phyloP scores from a whole-genome alignment of 73 alveolate genomes.

The Paramecium tetraurelia region DNA sequence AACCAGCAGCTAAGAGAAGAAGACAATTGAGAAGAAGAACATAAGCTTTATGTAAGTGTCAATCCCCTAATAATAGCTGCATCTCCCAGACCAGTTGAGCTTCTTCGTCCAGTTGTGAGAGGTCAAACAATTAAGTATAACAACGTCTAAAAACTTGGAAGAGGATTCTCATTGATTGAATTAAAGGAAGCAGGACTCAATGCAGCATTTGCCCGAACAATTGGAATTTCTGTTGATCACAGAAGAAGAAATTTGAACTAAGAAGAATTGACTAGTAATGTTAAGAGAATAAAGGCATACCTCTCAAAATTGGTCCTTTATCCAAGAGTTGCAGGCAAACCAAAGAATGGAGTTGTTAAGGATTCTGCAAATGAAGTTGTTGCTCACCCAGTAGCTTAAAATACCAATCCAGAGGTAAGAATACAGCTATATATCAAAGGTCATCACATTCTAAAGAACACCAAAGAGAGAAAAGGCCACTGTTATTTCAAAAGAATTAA shows the following conservation, averaged over 20 bases:
- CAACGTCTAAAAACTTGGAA: conserved; percentile 80
- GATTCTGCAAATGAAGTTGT: conserved; percentile 54
- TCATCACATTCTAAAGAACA: conserved; percentile 28
- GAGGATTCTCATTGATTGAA: conserved; percentile 96
- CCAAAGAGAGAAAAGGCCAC: conserved; percentile 32
- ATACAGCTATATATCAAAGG: not conserved
- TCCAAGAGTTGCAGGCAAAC: conserved; percentile 92
- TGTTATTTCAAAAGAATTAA: conserved; percentile 34
- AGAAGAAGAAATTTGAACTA: conserved; percentile 92
- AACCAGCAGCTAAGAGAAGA: conserved; percentile 90
- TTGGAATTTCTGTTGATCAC: conserved; percentile 99
- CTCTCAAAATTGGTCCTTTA: conserved; percentile 89
- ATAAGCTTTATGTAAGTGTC: conserved; percentile 67
- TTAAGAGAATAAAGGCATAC: conserved; percentile 91
- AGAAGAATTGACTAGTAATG: conserved; percentile 87
- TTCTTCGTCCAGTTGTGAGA: conserved; percentile 92
- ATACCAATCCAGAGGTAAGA: conserved; percentile 21
- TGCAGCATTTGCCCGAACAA: conserved; percentile 92
- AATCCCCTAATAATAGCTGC: conserved; percentile 61
- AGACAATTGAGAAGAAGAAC: conserved; percentile 72
- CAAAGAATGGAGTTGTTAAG: conserved; percentile 87
- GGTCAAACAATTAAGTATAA: conserved; percentile 88
- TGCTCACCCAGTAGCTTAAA: conserved; percentile 29
- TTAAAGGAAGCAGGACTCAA: conserved; percentile 90
- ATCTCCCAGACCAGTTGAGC: conserved; percentile 81